Evolutionary conservation across 2,329 filamentous ascomycete species (phyloP), one percentile per base, ranked within the genome.

Genomic region (Aureobasidium sp.): DNA sequence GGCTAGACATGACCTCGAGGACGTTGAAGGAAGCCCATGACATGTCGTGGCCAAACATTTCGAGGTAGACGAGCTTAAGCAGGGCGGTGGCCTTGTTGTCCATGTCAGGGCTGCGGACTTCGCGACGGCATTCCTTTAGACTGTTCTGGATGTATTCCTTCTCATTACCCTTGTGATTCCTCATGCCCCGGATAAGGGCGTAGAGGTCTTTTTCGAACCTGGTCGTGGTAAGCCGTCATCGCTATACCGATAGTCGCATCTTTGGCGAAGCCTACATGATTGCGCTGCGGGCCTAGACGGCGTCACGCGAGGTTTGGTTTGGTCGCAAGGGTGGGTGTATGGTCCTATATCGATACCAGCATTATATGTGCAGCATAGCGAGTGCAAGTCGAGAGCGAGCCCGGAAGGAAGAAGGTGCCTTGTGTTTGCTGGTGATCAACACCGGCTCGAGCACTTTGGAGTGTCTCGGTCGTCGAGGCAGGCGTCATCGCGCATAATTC

Each of bases 171-270:
- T 96, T 97, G 79, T 97, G 92, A 74, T 93, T 94, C 68, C 94
- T 88, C 72, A 99, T 81, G 71, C 94, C 94, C 77, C 92, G 86
- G 71, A 99, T 99, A 81, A 99, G 92, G 85, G 97, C 93, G 77
- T 97, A 96, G 24, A 99, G 85, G 46, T 94, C 97, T 78, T 99
- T 99, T 77, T 99, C 94, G 79, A 99, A 99, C 94, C 92, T 97
- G 66, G 13, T 65, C 60, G 8, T 37, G 29, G 47, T 50, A 51
- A 60, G 57, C 13, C 15, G 44, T 24, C 46, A 26, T 57, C n/a
- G 37, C 51, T 55, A 32, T 29, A 10, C 10, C 39, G 20, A 46
- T 39, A 29, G 53, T 57, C 53, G 53, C 53, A 36, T 55, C 2
- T 4, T 34, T 13, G 2, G 26, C 24, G 29, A 32, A 43, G 39